Evolutionary conservation across 768 basidiomycete genomes (phyloP).

Genomic region (Psilocybe azurescens): DNA sequence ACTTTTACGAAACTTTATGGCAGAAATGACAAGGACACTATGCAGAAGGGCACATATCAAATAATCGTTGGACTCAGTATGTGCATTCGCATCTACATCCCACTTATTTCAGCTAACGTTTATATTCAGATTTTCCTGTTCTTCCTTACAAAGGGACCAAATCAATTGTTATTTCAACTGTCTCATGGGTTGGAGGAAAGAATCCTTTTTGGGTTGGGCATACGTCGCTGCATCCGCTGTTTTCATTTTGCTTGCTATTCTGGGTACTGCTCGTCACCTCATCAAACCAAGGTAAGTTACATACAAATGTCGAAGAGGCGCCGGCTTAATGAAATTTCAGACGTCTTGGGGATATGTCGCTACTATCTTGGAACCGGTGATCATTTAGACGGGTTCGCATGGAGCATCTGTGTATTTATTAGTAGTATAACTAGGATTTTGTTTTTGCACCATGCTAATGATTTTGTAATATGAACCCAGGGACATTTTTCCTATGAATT

Average conservation of each 20-base stretch:
- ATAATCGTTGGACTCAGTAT: constrained; percentile 82
- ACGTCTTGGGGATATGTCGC: constrained; percentile 85
- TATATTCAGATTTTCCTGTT: constrained; percentile 87
- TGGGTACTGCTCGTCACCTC: constrained; percentile 90
- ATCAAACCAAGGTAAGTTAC: constrained; percentile 81
- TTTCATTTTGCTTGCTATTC: constrained; percentile 86
- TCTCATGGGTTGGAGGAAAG: constrained; percentile 98
- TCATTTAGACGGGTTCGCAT: background rate
- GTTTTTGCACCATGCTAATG: constrained; percentile 28
- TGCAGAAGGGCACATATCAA: constrained; percentile 77
- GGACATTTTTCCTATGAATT: background rate
- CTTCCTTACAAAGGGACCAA: constrained; percentile 92
- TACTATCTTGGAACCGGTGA: constrained; percentile 84
- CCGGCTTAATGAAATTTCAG: constrained; percentile 39
- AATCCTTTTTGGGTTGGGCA: constrained; percentile 98
- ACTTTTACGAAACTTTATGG: constrained; percentile 97
- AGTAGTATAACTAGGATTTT: constrained; percentile 26
- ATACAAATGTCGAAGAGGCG: background rate
- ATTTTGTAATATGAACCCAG: constrained; percentile 28
- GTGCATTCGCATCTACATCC: constrained; percentile 35
- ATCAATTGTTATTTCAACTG: constrained; percentile 95
- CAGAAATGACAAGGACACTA: constrained; percentile 79
- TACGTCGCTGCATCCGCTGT: constrained; percentile 90
- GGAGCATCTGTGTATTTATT: constrained; percentile 25
- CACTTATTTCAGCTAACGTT: constrained; percentile 16